Base-by-base conservation (phyloP, 768 basidiomycete species). In the Pleurotus tuber-regium region DNA sequence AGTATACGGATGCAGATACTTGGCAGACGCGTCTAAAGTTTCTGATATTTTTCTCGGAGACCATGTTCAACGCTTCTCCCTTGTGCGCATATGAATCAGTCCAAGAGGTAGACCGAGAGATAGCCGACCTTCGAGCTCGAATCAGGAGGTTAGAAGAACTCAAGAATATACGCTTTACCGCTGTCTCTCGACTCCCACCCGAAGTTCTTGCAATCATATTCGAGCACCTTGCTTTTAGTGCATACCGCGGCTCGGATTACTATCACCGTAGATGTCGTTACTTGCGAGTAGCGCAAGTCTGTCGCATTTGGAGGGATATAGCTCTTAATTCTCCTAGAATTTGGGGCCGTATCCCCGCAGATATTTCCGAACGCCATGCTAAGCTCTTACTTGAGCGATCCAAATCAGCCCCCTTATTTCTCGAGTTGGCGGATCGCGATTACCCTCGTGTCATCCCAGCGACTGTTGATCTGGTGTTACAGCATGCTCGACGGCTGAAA, bases 201-300 rank as follows among this genome's bases (percentile, higher is more conserved):
- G 43, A 46, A 14, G 21, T 46, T 26, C 24, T 46, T 10, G 12
- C 43, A n/a, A 23, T 46, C 14, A 46, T 46, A 12, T 46, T 46
- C 26, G 43, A 46, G 26, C 43, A 46, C 21, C 28, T 46, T 21
- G 24, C 28, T 30, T 9, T 28, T 29, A n/a, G 35, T 38, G n/a
- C 10, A 19, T 19, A n/a, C 6, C 35, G 21, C 21, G n/a, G n/a
- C n/a, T 38, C 35, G 21, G 21, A 19, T 16, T 16, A 38, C 35
- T 38, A 38, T 4, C 35, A 38, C n/a, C n/a, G n/a, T n/a, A n/a
- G n/a, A n/a, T n/a, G n/a, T 38, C n/a, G n/a, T 16, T 38, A 19
- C 35, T 38, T 31, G n/a, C 11, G 24, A 11, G 28, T 29, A 28
- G 25, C 43, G 12, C 43, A 46, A 29, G 43, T 46, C n/a, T 46